These are phyloP conservation scores for Dalbergia cultrata DNA, from an alignment of 306 rosid genomes.

Conservation along the genomic window DNA sequence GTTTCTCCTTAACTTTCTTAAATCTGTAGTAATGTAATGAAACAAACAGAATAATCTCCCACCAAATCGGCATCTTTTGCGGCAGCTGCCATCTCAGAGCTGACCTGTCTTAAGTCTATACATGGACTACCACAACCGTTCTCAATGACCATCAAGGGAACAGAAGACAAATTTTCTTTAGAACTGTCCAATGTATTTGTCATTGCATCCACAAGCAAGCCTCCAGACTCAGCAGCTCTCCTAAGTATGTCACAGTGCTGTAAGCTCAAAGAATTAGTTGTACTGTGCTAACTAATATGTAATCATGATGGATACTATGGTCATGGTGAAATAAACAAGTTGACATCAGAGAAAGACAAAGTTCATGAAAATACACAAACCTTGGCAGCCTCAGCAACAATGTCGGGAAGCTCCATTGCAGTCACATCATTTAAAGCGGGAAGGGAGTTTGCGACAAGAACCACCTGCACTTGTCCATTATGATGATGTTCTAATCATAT, in stretches of 20 bases:
- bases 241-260: constrained; percentile 91
- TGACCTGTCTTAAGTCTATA: constrained; percentile 88
- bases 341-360: background rate
- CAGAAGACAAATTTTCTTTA: constrained; percentile 53
- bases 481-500: constrained; percentile 9
- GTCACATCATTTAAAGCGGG: constrained; percentile 89
- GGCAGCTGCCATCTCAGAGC: constrained; percentile 86
- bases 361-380: constrained; percentile 51
- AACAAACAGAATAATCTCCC: constrained; percentile 42
- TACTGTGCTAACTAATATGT: constrained; percentile 3
- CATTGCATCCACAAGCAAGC: constrained; percentile 87
- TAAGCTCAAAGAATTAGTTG: constrained; percentile 51
- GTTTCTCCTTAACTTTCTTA: background rate
- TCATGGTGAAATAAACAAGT: constrained; percentile 5
- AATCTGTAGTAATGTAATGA: background rate
- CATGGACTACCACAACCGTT: constrained; percentile 91
- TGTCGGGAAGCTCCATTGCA: constrained; percentile 89
- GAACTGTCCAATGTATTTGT: constrained; percentile 58
- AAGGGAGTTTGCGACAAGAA: constrained; percentile 83
- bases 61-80: constrained; percentile 86
- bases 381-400: constrained; percentile 93
- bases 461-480: constrained; percentile 68
- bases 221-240: constrained; percentile 87
- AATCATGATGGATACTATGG: background rate
- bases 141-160: constrained; percentile 79